These are phyloP conservation scores for Hypoxylon perforatum DNA, from an alignment of 495 filamentous ascomycete species.

Conservation along the genomic window DNA sequence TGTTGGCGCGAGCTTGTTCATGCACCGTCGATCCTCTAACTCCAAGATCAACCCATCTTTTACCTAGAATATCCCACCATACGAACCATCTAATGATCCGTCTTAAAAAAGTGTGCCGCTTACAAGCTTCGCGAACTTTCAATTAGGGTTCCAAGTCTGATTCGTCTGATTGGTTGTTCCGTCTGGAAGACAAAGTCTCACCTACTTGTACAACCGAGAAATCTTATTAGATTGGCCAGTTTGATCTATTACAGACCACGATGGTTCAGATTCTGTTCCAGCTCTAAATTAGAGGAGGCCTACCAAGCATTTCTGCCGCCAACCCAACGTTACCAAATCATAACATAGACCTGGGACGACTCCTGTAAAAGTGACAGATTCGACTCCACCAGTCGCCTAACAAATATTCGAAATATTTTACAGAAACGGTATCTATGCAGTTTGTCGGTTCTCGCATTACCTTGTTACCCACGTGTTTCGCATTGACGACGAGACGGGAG, in stretches of 20 bases:
- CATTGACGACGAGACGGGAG: background rate
- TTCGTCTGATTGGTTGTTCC: conserved; percentile 37
- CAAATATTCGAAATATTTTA: too few relatives aligned
- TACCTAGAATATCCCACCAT: background rate
- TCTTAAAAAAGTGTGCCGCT: background rate
- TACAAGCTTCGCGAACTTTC: background rate
- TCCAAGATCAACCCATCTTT: conserved; percentile 2
- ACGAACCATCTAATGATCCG: conserved; percentile 1
- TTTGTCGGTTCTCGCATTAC: conserved; percentile 16
- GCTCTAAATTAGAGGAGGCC: conserved; percentile 25
- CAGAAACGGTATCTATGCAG: too few relatives aligned
- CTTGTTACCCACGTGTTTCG: conserved; percentile 23
- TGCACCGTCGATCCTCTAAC: conserved; percentile 28
- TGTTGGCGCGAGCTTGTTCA: conserved; percentile 14
- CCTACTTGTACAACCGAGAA: conserved; percentile 15
- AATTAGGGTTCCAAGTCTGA: conserved; percentile 7
- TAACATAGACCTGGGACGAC: too few relatives aligned
- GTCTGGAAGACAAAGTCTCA: conserved; percentile 19
- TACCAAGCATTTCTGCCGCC: conserved; percentile 13
- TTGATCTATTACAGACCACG: conserved; percentile 6
- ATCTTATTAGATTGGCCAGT: conserved; percentile 20
- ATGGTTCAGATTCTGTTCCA: conserved; percentile 10
- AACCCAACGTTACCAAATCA: conserved; percentile 5
- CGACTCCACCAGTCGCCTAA: too few relatives aligned
- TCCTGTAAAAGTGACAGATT: too few relatives aligned